A percentile compares a stretch with the other conserved stretches of the same genome.
phyloP scores from a whole-genome alignment of 73 alveolate genomes.

The Paramecium tetraurelia region DNA sequence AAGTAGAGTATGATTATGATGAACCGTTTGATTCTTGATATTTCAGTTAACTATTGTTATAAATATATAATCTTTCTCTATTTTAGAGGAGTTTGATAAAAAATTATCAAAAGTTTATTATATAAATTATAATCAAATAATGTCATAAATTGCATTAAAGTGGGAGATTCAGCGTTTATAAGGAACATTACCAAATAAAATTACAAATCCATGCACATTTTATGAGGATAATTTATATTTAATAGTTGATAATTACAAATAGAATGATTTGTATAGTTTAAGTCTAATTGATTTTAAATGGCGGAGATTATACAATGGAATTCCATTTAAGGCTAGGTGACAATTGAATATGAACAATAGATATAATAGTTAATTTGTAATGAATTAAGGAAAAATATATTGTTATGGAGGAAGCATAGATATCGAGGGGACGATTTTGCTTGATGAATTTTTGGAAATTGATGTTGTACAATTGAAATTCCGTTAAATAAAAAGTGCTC shows the following conservation, averaged over 20 bases:
- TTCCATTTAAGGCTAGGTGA: conserved; percentile 51
- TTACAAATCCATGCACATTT: conserved; percentile 4
- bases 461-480: conserved; percentile 5
- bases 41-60: background rate
- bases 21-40: background rate
- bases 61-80: background rate
- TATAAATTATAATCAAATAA: background rate
- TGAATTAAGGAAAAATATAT: conserved; percentile 14
- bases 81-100: background rate
- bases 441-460: conserved; percentile 11
- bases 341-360: background rate
- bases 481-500: background rate
- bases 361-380: background rate
- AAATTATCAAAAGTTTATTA: background rate
- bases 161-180: conserved; percentile 1
- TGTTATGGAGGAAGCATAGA: conserved; percentile 43
- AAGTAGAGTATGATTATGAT: background rate
- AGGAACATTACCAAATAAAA: conserved; percentile 29
- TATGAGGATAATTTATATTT: conserved; percentile 25
- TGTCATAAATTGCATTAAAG: background rate
- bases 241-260: conserved; percentile 28
- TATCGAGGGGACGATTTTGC: background rate
- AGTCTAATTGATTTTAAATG: conserved; percentile 33
- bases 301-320: background rate
- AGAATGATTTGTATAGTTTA: conserved; percentile 19